Conservation (phyloP, 768 basidiomycete species). For the Boletellus emodensis region DNA sequence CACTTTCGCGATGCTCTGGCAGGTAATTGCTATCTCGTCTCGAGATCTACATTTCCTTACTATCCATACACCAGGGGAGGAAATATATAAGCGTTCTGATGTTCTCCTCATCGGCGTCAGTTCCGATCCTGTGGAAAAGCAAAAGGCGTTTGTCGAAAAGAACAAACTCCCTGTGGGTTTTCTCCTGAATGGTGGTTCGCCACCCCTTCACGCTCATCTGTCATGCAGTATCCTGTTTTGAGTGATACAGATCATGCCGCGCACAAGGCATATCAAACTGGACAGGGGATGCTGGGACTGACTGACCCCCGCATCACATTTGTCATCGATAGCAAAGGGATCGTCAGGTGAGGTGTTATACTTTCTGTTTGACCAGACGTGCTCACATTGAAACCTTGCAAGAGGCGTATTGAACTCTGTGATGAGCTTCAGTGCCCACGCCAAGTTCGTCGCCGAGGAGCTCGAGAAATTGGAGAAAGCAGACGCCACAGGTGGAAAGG, state of each 20-base stretch:
- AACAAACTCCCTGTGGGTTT: conserved; percentile 56
- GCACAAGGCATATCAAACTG: conserved; percentile 62
- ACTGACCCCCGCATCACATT: conserved; percentile 66
- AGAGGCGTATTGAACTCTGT: conserved; percentile 60
- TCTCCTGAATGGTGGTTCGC: background rate
- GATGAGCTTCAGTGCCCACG: conserved; percentile 61
- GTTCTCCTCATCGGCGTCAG: conserved; percentile 73
- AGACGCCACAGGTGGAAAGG: background rate
- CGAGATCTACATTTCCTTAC: background rate
- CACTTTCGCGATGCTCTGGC: conserved; percentile 75
- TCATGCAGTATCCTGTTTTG: conserved; percentile 66
- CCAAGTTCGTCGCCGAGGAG: conserved; percentile 68
- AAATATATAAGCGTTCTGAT: conserved; percentile 59
- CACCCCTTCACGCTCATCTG: background rate
- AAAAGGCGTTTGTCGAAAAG: conserved; percentile 72
- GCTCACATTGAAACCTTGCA: background rate
- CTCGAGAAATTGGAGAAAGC: conserved; percentile 43
- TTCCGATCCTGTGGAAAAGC: conserved; percentile 65
- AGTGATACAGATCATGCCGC: conserved; percentile 65
- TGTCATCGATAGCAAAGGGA: conserved; percentile 68
- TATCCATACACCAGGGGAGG: conserved; percentile 44
- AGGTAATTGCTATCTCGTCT: conserved; percentile 37
- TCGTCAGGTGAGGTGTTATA: conserved; percentile 47
- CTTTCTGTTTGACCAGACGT: background rate
- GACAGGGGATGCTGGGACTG: conserved; percentile 64